Percentiles rank a stretch among this genome's conserved stretches.
These are phyloP conservation scores for Phlyctochytrium planicorne DNA, from an alignment of 192 early-diverging fungal species.

Conservation along the genomic window DNA sequence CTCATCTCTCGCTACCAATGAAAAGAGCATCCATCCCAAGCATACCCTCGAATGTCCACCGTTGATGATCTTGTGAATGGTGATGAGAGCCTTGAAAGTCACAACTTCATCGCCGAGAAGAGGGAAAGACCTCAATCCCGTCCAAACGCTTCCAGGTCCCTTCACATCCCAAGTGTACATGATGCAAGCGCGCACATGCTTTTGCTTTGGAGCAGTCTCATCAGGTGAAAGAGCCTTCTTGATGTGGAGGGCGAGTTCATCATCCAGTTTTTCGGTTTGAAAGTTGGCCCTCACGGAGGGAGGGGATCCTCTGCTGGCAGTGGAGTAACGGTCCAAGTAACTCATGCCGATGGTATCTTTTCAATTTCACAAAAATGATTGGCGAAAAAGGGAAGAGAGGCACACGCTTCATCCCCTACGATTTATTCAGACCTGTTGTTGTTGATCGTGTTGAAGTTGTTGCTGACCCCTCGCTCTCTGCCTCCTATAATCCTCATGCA, in stretches of 20 bases:
- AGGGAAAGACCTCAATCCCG: slow-evolving; percentile 81
- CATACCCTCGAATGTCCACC: slow-evolving; percentile 82
- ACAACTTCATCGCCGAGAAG: slow-evolving; percentile 91
- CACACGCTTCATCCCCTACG: too few species aligned
- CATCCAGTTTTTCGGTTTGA: slow-evolving; percentile 50
- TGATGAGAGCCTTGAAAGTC: slow-evolving; percentile 93
- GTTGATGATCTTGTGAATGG: slow-evolving; percentile 92
- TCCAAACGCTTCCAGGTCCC: slow-evolving; percentile 81
- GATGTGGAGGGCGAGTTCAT: slow-evolving; percentile 81
- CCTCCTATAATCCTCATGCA: too few species aligned
- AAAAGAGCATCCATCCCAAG: slow-evolving; percentile 5
- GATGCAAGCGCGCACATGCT: slow-evolving; percentile 89
- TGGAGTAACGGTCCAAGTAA: too few species aligned
- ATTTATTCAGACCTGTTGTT: too few species aligned
- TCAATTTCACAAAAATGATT: too few species aligned
- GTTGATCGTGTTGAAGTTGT: too few species aligned
- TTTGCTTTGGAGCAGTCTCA: slow-evolving; percentile 95
- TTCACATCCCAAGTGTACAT: slow-evolving; percentile 95
- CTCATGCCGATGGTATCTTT: too few species aligned
- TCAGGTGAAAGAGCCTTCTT: slow-evolving; percentile 87
- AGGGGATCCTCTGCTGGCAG: slow-evolving; percentile 1
- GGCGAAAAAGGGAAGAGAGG: too few species aligned
- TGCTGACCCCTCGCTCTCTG: too few species aligned
- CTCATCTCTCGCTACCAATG: not conserved
- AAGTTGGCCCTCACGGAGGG: slow-evolving; percentile 5